Evolutionary conservation across 192 early-diverging fungal genomes (phyloP), one percentile per base, ranked within the genome.

Genomic region (Coemansia sp.): DNA sequence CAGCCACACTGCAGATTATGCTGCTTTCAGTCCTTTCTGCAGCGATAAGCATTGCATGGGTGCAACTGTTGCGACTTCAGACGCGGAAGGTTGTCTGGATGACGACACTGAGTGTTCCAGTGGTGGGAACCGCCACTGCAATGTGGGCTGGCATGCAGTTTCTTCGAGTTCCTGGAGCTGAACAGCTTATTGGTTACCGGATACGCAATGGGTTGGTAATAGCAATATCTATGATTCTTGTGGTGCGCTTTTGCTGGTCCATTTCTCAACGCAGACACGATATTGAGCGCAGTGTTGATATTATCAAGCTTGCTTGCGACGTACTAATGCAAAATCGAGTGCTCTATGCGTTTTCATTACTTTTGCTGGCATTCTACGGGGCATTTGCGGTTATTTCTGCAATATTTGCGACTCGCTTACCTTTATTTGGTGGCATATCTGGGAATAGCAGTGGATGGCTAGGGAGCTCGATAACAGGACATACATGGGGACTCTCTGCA

Each of bases 71-170:
- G 68, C 77, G 72, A 38, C 53, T 61, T 44, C 77, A 80, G 54
- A 74, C 77, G 21, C 64, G 68, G 7, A 74, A 68, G 34, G 71
- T 74, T 0, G 63, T 80, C 3, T 80, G 77, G 77, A 65, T 80
- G 54, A 80, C 77, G 4, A 80, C 77, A 0, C 65, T 80, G 58
- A 62, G 61, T 5, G 68, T 74, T 5, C 77, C 77, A 5, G 71
- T 80, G 25, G 71, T 68, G 8, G 65, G 77, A 9, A 47, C 51
- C 2, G 64, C 65, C 9, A 74, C 60, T n/a, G 77, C 77, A 2
- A 41, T 80, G 54, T 80, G 77, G 77, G 77, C 72, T 1, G 63
- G 57, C 5, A 65, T 58, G 12, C 77, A 71, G 62, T 41, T 80
- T 23, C 51, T 69, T 23, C 23, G 57, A 19, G 53, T 80, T 25